phyloP scores from a whole-genome alignment of 345 rosid genomes.

The Cardiospermum halicacabum region DNA sequence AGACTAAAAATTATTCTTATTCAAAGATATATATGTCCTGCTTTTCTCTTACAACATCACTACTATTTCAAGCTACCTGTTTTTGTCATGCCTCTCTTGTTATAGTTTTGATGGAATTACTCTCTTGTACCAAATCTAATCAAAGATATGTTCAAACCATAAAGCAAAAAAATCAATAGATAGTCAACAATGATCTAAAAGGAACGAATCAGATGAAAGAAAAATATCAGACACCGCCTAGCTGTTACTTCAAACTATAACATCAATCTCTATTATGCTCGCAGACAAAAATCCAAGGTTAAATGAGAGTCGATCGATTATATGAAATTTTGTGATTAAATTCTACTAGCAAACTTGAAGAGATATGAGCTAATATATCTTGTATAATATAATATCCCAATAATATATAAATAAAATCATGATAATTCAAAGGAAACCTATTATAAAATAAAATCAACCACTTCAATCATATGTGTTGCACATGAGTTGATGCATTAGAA shows the following conservation, averaged over 20 bases:
- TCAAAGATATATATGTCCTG: constrained; percentile 30
- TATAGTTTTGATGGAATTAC: neutral
- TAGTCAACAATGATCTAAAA: neutral
- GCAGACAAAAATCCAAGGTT: too few relatives aligned
- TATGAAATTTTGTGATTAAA: too few relatives aligned
- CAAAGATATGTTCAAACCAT: neutral
- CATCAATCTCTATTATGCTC: neutral
- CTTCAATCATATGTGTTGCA: too few relatives aligned
- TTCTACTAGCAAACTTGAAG: too few relatives aligned
- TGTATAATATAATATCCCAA: too few relatives aligned
- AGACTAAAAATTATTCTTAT: constrained; percentile 24
- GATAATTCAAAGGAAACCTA: too few relatives aligned
- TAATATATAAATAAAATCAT: too few relatives aligned
- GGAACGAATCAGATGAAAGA: neutral
- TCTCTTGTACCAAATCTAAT: neutral
- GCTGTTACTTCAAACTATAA: too few relatives aligned
- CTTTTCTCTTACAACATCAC: constrained; percentile 29
- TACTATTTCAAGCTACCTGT: constrained; percentile 12
- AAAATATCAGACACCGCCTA: neutral
- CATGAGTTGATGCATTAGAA: too few relatives aligned
- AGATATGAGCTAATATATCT: too few relatives aligned
- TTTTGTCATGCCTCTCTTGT: constrained; percentile 15
- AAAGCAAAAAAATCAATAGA: neutral
- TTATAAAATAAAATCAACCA: too few relatives aligned
- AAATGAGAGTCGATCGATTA: too few relatives aligned